Evolutionary conservation across 495 filamentous ascomycete genomes (phyloP).

Genomic region (Massariosphaeria phaeospora): DNA sequence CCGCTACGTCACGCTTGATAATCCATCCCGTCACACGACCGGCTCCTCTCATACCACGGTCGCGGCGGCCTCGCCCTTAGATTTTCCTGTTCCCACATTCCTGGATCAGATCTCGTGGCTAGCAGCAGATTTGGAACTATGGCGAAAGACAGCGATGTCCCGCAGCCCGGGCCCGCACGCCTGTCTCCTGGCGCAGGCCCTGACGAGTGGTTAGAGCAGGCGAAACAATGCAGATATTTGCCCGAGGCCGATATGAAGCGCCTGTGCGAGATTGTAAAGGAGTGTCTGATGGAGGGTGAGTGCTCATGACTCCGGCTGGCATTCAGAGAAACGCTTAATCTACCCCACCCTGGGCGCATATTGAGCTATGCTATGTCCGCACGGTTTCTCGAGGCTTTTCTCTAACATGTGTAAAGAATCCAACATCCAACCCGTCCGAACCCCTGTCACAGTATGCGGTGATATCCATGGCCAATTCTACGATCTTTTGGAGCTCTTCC

Average conservation of each 20-base stretch:
- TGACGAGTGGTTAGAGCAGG: conserved; percentile 94
- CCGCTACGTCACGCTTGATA: conserved; percentile 27
- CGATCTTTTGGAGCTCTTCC: conserved; percentile 93
- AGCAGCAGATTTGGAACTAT: conserved; percentile 40
- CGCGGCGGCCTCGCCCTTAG: background rate
- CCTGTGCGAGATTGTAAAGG: conserved; percentile 97
- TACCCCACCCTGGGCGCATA: too few species aligned
- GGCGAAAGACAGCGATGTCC: conserved; percentile 58
- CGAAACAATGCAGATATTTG: conserved; percentile 93
- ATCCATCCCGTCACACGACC: conserved; percentile 24
- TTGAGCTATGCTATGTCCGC: too few species aligned
- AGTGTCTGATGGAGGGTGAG: conserved; percentile 93
- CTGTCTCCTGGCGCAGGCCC: conserved; percentile 73
- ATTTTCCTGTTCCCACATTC: too few species aligned
- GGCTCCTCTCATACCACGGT: conserved; percentile 5
- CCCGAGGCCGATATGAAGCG: conserved; percentile 97
- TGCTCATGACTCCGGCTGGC: too few species aligned
- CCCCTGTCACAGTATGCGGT: conserved; percentile 96
- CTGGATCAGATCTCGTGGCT: too few species aligned
- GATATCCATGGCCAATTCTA: conserved; percentile 99
- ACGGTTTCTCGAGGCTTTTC: too few species aligned
- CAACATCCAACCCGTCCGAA: conserved; percentile 92
- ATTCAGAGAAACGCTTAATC: too few species aligned
- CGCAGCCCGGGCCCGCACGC: conserved; percentile 85
- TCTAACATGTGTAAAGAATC: too few species aligned